These are phyloP conservation scores for Pseudoperonospora humuli DNA, from an alignment of 352 stramenopile genomes.

Conservation along the genomic window DNA sequence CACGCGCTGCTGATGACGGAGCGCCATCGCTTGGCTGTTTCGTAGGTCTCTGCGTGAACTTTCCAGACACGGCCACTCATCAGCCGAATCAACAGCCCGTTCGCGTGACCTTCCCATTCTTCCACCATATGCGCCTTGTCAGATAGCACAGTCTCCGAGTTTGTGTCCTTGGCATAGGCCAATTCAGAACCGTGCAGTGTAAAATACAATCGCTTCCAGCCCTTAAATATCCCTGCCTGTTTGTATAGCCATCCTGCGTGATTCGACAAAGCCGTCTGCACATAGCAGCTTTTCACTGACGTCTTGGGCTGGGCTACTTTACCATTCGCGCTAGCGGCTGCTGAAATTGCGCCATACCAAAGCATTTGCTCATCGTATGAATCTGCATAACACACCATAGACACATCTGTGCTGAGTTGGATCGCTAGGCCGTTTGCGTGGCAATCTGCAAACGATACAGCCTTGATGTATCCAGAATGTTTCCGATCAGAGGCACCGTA, in stretches of 20 bases:
- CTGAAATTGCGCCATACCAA: constrained; percentile 71
- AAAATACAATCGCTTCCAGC: constrained; percentile 75
- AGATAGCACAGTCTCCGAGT: constrained; percentile 45
- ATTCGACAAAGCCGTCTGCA: constrained; percentile 65
- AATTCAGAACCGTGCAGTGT: constrained; percentile 72
- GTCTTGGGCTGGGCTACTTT: constrained; percentile 28
- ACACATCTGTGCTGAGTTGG: constrained; percentile 48
- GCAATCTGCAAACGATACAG: constrained; percentile 60
- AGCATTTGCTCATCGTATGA: constrained; percentile 79
- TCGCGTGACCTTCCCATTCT: constrained; percentile 62
- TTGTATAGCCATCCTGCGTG: constrained; percentile 77
- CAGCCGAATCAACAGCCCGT: constrained; percentile 59
- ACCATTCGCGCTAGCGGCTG: constrained; percentile 42
- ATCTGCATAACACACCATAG: constrained; percentile 69
- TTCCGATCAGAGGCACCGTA: constrained; percentile 32
- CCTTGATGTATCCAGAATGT: constrained; percentile 56
- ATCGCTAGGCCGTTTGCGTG: constrained; percentile 68
- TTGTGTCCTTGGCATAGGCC: constrained; percentile 67
- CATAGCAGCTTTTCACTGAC: constrained; percentile 65
- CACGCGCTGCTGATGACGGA: constrained; percentile 48
- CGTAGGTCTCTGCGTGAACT: constrained; percentile 65
- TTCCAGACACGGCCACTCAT: constrained; percentile 63
- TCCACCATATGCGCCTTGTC: constrained; percentile 53
- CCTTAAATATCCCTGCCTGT: constrained; percentile 69
- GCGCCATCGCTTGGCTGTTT: constrained; percentile 69